Conservation (phyloP, 177 flowering plant species). For the Vitis hybrid region DNA sequence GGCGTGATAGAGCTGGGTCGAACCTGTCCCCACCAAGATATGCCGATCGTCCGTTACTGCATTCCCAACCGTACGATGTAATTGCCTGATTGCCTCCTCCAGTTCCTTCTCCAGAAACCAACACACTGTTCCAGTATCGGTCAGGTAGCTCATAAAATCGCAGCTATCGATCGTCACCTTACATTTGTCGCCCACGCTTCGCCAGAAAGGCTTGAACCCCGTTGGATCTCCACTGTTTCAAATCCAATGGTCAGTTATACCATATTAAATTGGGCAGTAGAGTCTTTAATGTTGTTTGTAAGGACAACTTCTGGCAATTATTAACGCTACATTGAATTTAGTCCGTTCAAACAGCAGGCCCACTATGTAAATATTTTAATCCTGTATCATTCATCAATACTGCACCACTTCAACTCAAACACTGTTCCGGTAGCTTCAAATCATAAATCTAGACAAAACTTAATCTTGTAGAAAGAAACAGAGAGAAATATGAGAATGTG, state of each 20-base stretch:
- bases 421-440: no score
- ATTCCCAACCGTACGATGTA: constrained; percentile 58
- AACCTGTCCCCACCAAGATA: constrained; percentile 64
- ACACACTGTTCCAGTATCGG: constrained; percentile 38
- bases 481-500: no score
- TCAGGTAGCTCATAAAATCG: constrained; percentile 60
- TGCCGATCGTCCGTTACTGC: constrained; percentile 39
- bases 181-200: constrained; percentile 43
- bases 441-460: no score
- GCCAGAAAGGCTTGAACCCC: constrained; percentile 56
- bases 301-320: no score
- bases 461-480: no score
- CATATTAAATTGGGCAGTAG: no score
- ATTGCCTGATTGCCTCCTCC: constrained; percentile 31
- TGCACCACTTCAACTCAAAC: no score
- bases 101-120: constrained; percentile 61
- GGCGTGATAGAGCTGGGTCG: constrained; percentile 56
- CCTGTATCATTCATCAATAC: no score
- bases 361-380: no score
- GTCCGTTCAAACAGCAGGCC: no score
- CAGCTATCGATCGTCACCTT: constrained; percentile 41
- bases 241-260: background rate
- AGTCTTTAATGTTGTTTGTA: no score
- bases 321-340: no score
- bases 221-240: constrained; percentile 63